A percentile compares a stretch with the other conserved stretches of the same genome.
Conservation (phyloP, 257 asterid genomes). For the Lithospermum erythrorhizon region DNA sequence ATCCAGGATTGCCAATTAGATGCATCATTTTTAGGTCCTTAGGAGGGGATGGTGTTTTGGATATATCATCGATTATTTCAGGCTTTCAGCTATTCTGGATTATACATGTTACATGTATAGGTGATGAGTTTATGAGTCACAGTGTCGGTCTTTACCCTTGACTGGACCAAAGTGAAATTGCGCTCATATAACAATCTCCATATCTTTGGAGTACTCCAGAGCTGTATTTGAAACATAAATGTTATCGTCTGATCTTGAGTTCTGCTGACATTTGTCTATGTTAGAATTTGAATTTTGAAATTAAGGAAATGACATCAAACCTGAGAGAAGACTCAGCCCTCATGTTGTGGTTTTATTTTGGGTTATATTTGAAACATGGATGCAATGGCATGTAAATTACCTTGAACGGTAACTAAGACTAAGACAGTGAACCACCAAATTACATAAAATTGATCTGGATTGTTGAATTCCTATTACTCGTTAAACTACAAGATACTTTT, state of each 20-base stretch:
- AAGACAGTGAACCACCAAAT: no score
- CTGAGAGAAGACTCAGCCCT: no score
- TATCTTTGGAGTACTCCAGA: neutral
- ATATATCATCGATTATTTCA: neutral
- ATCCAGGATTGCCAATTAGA: no score
- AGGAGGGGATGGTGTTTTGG: neutral
- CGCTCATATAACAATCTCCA: neutral
- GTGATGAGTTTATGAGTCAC: neutral
- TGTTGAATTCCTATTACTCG: neutral
- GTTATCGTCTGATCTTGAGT: neutral
- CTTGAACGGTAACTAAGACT: neutral
- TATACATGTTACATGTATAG: no score
- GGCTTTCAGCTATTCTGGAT: neutral
- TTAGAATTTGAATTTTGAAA: no score
- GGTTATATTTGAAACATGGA: no score
- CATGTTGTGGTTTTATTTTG: no score
- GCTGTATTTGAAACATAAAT: neutral
- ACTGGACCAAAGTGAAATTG: neutral
- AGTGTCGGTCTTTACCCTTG: neutral
- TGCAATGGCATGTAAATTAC: no score
- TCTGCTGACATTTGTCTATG: no score
- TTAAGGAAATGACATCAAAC: no score
- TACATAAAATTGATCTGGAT: neutral
- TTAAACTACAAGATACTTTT: neutral
- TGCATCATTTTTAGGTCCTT: no score